Base-by-base conservation (phyloP, 768 basidiomycete species). In the Lentinula sp. region DNA sequence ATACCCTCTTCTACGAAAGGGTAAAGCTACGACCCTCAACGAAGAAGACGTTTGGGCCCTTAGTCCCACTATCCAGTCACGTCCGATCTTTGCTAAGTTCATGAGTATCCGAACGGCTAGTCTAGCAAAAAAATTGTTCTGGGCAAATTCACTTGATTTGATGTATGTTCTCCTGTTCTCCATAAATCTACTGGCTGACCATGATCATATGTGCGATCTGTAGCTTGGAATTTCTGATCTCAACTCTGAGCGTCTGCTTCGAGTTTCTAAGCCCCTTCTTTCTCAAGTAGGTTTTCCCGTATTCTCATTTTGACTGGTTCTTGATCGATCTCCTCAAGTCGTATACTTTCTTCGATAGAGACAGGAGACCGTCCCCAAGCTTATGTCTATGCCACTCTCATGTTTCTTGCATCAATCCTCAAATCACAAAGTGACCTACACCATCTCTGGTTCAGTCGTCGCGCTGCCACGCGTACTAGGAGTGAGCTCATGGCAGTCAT, bases 211-310 rank as follows among this genome's bases (percentile, higher is more conserved):
- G 3, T 28, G 28, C 58, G 42, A 7, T 43, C 15, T 55, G n/a
- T 46, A 84, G 82, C 32, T 62, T 91, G 48, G 93, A 95, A 68
- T 85, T 87, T 62, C 13, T 65, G 2, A 73, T 94, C 45, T 91
- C 93, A 0, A 73, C 87, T 61, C 68, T 87, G 60, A 86, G 86
- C 65, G 86, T 94, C 34, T 34, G 81, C 0, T 88, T 93, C 74
- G 89, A 88, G 65, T 96, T 94, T 72, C 79, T 85, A 0, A 82
- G 84, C 0, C 94, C 95, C 6, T 94, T 86, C 75, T 94, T 95
- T 76, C 78, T 97, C 48, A 93, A 91, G 84, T 85, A 53, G 60
- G 80, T 72, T 5, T 52, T 40, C n/a, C 32, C 9, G 40, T 18
- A 15, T 21, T 31, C 42, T 43, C 32, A 60, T 28, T 15, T 64